Base-by-base conservation (phyloP, 345 rosid genomes). In the Euphorbia tirucalli region DNA sequence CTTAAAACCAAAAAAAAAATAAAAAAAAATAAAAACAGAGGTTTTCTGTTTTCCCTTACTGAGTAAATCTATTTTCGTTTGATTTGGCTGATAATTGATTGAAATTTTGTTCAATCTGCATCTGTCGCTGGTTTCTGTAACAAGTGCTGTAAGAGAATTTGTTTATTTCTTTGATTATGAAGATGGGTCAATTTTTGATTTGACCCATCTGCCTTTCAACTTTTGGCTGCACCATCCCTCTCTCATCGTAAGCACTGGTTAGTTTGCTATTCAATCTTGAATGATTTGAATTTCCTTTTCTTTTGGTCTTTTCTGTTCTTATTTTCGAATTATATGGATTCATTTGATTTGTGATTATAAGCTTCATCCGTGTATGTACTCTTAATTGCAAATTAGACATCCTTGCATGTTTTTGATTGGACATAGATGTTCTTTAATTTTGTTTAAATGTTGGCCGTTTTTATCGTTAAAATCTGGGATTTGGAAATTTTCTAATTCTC, bases 191-290 rank as follows among this genome's bases (percentile, higher is more conserved):
- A 49, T 66, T 61, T n/a, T 71, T 64, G 32, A 70, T 74, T 74
- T 52, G 54, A 21, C 22, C 24, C 41, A 56, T 76, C n/a, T 62
- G 50, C 31, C 61, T 71, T 69, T 55, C 72, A 81, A 50, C 78
- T 74, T 44, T 76, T 49, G 31, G 43, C 59, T 35, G n/a, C 54
- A 54, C n/a, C n/a, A n/a, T n/a, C n/a, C n/a, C n/a, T 50, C 32
- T 41, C 39, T 79, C 70, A 30, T 79, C 70, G 21, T 41, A 39
- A 39, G 31, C 64, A 56, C 61, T 69, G 80, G 81, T 83, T 41
- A 62, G 76, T 50, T 71, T 71, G 49, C 52, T 44, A 28, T 27
- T 35, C 28, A n/a, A 52, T 10, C 28, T 19, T 56, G 43, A 35
- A 30, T 61, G n/a, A 18, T 61, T 61, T 61, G 6, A 37, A 13